Evolutionary conservation across 1,284 basidiomycete species (phyloP).

Genomic region (Clitocybe nebularis): DNA sequence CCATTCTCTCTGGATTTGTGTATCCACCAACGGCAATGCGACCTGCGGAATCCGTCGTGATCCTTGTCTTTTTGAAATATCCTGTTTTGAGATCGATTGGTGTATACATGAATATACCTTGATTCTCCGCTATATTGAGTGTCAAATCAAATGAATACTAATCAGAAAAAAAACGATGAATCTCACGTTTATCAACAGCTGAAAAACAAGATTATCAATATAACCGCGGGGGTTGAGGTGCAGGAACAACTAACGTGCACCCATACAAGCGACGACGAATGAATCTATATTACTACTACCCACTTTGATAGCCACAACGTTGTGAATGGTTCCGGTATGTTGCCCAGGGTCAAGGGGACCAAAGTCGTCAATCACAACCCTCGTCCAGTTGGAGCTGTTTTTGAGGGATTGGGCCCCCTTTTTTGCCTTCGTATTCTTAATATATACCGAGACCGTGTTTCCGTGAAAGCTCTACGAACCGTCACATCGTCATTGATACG

Average conservation of each 20-base stretch:
- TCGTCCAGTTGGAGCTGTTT: conserved; percentile 19
- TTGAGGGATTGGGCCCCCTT: conserved; percentile 17
- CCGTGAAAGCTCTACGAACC: conserved; percentile 26
- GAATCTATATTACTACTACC: conserved; percentile 16
- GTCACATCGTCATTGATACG: background rate
- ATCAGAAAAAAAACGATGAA: background rate
- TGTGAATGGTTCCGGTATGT: conserved; percentile 25
- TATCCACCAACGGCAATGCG: conserved; percentile 22
- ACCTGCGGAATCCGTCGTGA: conserved; percentile 23
- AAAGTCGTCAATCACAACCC: conserved; percentile 24
- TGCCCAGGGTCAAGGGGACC: conserved; percentile 19
- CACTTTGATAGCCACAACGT: conserved; percentile 14
- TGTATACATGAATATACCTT: conserved; percentile 16
- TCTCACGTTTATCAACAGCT: conserved; percentile 1
- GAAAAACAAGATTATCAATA: background rate
- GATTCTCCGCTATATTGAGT: conserved; percentile 8
- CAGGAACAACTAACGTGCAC: conserved; percentile 15
- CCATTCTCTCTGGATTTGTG: background rate
- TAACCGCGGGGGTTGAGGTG: background rate
- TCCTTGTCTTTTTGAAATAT: conserved; percentile 20
- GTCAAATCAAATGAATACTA: background rate
- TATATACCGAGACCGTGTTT: conserved; percentile 25
- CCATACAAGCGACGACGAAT: conserved; percentile 26
- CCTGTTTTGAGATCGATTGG: conserved; percentile 18
- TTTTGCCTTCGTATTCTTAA: conserved; percentile 17